Conservation (phyloP, 129 eudicot species). For the Centrapalus pauciflorus region DNA sequence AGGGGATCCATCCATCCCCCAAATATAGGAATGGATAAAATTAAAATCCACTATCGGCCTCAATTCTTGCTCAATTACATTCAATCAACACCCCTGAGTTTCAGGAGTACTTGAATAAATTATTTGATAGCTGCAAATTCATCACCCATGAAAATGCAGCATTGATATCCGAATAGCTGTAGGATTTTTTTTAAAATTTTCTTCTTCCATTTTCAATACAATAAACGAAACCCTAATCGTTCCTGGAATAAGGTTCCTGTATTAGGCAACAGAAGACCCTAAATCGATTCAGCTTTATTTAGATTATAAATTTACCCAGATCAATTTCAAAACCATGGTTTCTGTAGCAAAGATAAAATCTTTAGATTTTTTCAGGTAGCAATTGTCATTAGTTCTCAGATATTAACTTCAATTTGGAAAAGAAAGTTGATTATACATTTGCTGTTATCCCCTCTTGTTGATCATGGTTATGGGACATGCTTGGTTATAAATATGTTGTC, state of each 20-base stretch:
- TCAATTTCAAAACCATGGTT: slow-evolving; percentile 45
- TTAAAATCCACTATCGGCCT: slow-evolving; percentile 20
- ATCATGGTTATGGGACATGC: background rate
- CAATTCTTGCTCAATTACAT: slow-evolving; percentile 7
- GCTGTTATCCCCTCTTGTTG: background rate
- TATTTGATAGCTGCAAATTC: slow-evolving; percentile 1
- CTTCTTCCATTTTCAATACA: background rate
- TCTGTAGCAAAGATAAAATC: slow-evolving; percentile 71
- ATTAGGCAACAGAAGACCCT: background rate
- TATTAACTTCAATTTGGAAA: background rate
- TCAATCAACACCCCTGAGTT: slow-evolving; percentile 25
- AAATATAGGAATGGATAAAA: slow-evolving; percentile 18
- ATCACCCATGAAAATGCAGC: slow-evolving; percentile 7
- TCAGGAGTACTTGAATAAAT: slow-evolving; percentile 13
- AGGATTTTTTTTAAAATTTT: background rate
- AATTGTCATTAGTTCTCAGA: background rate
- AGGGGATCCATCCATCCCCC: slow-evolving; percentile 7
- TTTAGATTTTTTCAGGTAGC: slow-evolving; percentile 82
- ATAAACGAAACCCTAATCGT: background rate
- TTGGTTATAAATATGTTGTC: background rate
- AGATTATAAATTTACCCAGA: slow-evolving; percentile 18
- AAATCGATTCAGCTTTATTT: slow-evolving; percentile 3
- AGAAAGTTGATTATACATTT: background rate
- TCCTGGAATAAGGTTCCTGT: background rate
- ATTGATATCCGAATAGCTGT: slow-evolving; percentile 13